These are phyloP conservation scores for Usnea hakonensis DNA, from an alignment of 495 filamentous ascomycete genomes.

Conservation along the genomic window DNA sequence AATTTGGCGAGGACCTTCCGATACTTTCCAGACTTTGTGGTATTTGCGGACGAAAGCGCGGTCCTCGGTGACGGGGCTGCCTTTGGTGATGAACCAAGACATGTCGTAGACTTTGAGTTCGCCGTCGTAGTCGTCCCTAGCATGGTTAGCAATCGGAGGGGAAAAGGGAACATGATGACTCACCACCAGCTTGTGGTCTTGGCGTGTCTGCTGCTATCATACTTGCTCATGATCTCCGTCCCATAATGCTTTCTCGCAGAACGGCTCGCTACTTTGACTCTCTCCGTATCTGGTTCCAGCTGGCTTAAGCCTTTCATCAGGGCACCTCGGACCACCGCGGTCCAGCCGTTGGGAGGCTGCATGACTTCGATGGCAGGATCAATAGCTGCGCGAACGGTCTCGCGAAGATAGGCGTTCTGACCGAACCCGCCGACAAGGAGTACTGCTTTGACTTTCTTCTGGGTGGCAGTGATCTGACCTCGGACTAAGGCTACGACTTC, in stretches of 20 bases:
- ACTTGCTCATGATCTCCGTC: constrained; percentile 24
- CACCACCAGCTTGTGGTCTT: constrained; percentile 16
- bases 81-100: constrained; percentile 31
- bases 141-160: not conserved
- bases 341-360: constrained; percentile 30
- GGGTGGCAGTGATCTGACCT: constrained; percentile 44
- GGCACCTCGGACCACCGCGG: constrained; percentile 39
- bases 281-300: constrained; percentile 19
- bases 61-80: constrained; percentile 15
- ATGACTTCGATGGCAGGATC: constrained; percentile 20
- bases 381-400: constrained; percentile 17
- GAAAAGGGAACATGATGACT: not conserved
- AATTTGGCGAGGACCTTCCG: constrained; percentile 16
- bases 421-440: constrained; percentile 63
- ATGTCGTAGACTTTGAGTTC: constrained; percentile 26
- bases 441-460: constrained; percentile 39
- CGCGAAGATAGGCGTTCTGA: constrained; percentile 52
- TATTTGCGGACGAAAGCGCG: constrained; percentile 5
- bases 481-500: constrained; percentile 57
- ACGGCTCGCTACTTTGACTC: constrained; percentile 29
- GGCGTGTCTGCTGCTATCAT: constrained; percentile 24
- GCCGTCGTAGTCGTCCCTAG: constrained; percentile 22
- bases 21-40: constrained; percentile 22
- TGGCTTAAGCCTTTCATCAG: constrained; percentile 33
- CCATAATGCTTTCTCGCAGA: constrained; percentile 38